Evolutionary conservation across 2,329 filamentous ascomycete species (phyloP).

Genomic region (Colletotrichum camelliae): DNA sequence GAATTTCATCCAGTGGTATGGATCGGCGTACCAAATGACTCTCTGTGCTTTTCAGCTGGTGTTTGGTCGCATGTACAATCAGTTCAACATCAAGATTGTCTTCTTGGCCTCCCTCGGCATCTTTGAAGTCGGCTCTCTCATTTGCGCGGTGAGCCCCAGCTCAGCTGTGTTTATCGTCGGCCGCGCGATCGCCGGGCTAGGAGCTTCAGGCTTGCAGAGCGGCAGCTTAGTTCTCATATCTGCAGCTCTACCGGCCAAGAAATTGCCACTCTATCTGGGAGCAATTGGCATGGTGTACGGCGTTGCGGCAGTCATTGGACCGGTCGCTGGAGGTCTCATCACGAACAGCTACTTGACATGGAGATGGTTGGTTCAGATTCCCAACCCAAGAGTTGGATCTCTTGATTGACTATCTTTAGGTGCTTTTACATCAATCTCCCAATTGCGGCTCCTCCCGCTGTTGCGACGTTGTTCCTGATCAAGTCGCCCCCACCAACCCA

Average conservation of each 20-base stretch:
- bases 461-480: conserved; percentile 31
- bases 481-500: conserved; percentile 8
- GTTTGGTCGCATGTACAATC: conserved; percentile 34
- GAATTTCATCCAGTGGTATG: conserved; percentile 29
- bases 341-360: conserved; percentile 2
- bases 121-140: conserved; percentile 36
- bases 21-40: conserved; percentile 31
- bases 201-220: conserved; percentile 31
- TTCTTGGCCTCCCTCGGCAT: conserved; percentile 32
- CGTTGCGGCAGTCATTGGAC: conserved; percentile 2
- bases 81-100: conserved; percentile 33
- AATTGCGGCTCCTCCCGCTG: conserved; percentile 26
- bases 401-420: background rate
- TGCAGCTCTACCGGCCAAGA: background rate
- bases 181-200: conserved; percentile 40
- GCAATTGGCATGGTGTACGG: conserved; percentile 14
- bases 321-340: conserved; percentile 23
- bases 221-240: conserved; percentile 15
- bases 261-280: conserved; percentile 1
- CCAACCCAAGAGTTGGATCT: too few species aligned
- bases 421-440: conserved; percentile 35
- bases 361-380: background rate
- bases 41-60: conserved; percentile 29
- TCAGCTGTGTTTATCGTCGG: conserved; percentile 41
- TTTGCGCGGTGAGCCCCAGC: conserved; percentile 39